These are phyloP conservation scores for Aspergillus felis DNA, from an alignment of 2,329 filamentous ascomycete genomes.

Conservation along the genomic window DNA sequence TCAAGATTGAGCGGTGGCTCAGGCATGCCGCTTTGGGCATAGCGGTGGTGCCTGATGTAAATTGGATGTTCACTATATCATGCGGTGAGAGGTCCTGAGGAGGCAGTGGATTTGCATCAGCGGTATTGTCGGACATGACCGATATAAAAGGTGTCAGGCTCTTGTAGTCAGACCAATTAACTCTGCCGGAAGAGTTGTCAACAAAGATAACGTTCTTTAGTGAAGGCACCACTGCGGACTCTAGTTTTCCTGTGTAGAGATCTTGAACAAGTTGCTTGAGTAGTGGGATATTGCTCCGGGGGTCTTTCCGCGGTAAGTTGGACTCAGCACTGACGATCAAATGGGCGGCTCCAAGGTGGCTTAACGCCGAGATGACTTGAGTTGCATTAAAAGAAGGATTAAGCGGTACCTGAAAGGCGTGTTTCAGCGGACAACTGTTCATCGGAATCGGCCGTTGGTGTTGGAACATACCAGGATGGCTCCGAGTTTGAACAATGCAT, in stretches of 20 bases:
- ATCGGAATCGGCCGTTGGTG: not conserved
- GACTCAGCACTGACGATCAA: constrained; percentile 85
- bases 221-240: constrained; percentile 61
- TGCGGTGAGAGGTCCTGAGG: constrained; percentile 49
- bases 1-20: constrained; percentile 79
- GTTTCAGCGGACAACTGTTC: not conserved
- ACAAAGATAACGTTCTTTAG: constrained; percentile 70
- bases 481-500: constrained; percentile 91
- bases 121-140: constrained; percentile 41
- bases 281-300: constrained; percentile 57
- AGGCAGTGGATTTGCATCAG: constrained; percentile 40
- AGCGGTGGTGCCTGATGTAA: constrained; percentile 93
- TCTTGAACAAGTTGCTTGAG: constrained; percentile 53
- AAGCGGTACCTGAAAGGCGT: constrained; percentile 64
- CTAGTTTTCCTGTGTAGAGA: constrained; percentile 40
- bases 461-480: constrained; percentile 64
- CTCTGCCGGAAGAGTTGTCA: constrained; percentile 65
- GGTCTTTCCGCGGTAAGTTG: constrained; percentile 66
- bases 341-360: constrained; percentile 68
- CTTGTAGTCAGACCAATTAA: constrained; percentile 43
- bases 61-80: constrained; percentile 91
- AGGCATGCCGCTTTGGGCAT: constrained; percentile 89
- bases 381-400: constrained; percentile 82
- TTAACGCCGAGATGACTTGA: constrained; percentile 75
- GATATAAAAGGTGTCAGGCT: constrained; percentile 48